Evolutionary conservation across 768 basidiomycete genomes (phyloP), one percentile per base, ranked within the genome.

Genomic region (Lepiota subincarnata): DNA sequence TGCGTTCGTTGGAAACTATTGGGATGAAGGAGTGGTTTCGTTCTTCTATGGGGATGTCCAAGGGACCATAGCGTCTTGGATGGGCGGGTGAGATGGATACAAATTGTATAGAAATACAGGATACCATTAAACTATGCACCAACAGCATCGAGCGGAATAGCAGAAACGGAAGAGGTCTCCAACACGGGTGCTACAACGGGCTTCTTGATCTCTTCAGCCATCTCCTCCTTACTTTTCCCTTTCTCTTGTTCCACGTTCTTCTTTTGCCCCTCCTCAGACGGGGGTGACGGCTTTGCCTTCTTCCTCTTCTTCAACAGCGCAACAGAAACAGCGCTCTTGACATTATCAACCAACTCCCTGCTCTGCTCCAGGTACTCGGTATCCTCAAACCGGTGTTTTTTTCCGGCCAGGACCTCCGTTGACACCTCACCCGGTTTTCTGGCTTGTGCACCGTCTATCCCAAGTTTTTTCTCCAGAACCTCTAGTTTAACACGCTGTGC

Each of bases 301-400:
- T 68, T 64, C 43, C 51, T 59, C 49, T 62, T 60, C 49, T 62
- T 58, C 56, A 62, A 54, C 31, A 63, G 44, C 31, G 55, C 96
- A 35, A 82, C 80, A 43, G 86, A 77, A 11, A 99, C 96, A 3
- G 96, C 96, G 53, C 78, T 92, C 74, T 91, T 90, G 24, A 98
- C 95, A 58, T 79, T 84, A 59, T 96, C 94, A 1, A 92, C 90
- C 22, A 98, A 82, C 62, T 97, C 93, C 66, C 81, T 76, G 61
- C 86, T 93, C 71, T 96, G 86, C 66, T 98, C 94, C 36, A 99
- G 66, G 65, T 88, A 99, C 67, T 93, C 88, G 2, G 83, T 86
- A 63, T 99, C 96, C 45, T 98, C 94, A 42, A 98, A 85, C 22
- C 90, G 81, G 60, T 91, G 89, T 64, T 96, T 97, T 76, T 80